Percentiles rank a stretch among this genome's conserved stretches.
These are phyloP conservation scores for Achaetomiella virescens DNA, from an alignment of 495 filamentous ascomycete genomes.

Conservation along the genomic window DNA sequence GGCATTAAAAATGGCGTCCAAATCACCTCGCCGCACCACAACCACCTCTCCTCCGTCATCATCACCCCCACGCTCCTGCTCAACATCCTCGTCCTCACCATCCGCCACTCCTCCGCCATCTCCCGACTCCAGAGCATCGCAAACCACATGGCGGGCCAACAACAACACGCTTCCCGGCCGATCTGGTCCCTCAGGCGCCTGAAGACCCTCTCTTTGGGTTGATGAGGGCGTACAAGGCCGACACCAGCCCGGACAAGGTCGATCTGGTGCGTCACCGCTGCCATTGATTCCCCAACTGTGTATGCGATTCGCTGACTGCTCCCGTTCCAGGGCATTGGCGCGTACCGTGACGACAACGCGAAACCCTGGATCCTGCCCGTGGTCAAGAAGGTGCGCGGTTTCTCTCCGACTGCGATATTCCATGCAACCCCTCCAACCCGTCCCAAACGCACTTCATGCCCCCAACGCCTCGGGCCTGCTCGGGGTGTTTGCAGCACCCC, in stretches of 20 bases:
- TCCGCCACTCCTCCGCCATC: conserved; percentile 23
- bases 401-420: too few species aligned
- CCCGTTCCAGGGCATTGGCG: conserved; percentile 67
- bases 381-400: conserved; percentile 81
- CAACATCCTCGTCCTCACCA: conserved; percentile 15
- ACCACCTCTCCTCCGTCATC: background rate
- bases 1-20: conserved; percentile 26
- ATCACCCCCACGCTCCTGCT: too few species aligned
- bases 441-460: too few species aligned
- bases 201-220: conserved; percentile 95
- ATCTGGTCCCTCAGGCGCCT: conserved; percentile 80
- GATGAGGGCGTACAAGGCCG: conserved; percentile 80
- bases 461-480: background rate
- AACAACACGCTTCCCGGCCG: conserved; percentile 67
- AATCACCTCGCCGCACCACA: conserved; percentile 17
- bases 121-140: conserved; percentile 42
- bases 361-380: conserved; percentile 99
- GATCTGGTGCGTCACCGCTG: conserved; percentile 53
- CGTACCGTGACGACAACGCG: conserved; percentile 89
- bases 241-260: conserved; percentile 80
- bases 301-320: conserved; percentile 1
- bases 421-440: too few species aligned
- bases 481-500: background rate
- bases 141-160: conserved; percentile 35
- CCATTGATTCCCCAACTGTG: background rate